Evolutionary conservation across 306 rosid genomes (phyloP), one percentile per base, ranked within the genome.

Genomic region (Amphicarpaea edgeworthii): DNA sequence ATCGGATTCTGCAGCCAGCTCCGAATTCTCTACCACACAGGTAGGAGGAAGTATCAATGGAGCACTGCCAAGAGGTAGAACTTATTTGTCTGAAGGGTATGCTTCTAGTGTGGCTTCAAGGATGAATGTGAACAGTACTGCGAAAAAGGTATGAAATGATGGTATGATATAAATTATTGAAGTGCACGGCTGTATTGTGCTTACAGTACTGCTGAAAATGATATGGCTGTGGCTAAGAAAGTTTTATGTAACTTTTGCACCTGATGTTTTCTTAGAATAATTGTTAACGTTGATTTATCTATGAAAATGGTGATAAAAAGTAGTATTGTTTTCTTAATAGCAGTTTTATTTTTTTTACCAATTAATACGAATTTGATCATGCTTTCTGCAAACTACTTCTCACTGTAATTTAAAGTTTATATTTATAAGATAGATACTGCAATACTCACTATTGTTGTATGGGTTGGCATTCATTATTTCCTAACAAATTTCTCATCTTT

Each of bases 1-100:
- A 5, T 87, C 96, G 0, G 99, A 92, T 85, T 92, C 99, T 5
- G 98, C 93, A 0, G 96, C 83, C 0, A 90, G 98, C 86, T 96
- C 98, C 0, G 99, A 96, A 73, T 89, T 89, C 74, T 96, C 98
- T 28, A 85, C 90, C 16, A 90, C 98, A 3, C 99, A 87, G 62
- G 93, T 82, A 10, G 93, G 91, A 10, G 93, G 91, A 82, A 88
- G 96, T 81, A 81, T 92, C 72, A 92, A 92, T 78, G 94, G 93
- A n/a, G 61, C 82, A 45, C 71, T 85, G 76, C 81, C 86, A 11
- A 83, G 74, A 72, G 66, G 70, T 74, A 84, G 90, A 73, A 61
- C 90, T 82, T 82, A 87, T 77, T 82, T 83, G 57, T 92, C 97
- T 4, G 96, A 88, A 75, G 96, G 94, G 60, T 88, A 92, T 80